Evolutionary conservation across 2,329 filamentous ascomycete species (phyloP).

Genomic region (Colletotrichum ledebouriae): DNA sequence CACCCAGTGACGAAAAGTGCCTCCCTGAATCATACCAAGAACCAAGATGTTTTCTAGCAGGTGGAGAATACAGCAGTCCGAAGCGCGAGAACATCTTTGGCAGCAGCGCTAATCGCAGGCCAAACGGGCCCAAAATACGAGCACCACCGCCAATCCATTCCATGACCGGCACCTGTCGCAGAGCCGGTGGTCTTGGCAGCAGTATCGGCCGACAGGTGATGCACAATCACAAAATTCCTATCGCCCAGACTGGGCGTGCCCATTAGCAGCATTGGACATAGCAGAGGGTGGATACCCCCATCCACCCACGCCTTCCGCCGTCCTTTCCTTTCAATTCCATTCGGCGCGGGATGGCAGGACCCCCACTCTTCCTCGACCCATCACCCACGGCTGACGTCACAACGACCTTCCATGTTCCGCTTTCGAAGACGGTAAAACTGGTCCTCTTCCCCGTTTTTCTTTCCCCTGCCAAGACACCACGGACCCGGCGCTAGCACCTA

Average conservation of each 20-base stretch:
- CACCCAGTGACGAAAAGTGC: constrained; percentile 20
- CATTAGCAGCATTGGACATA: too few species aligned
- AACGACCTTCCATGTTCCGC: constrained; percentile 22
- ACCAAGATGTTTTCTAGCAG: background rate
- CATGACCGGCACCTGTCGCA: constrained; percentile 32
- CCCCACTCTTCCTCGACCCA: constrained; percentile 31
- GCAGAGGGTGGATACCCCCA: background rate
- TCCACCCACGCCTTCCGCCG: background rate
- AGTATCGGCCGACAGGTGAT: background rate
- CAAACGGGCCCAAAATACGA: constrained; percentile 29
- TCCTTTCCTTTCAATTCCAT: constrained; percentile 8
- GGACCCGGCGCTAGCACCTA: constrained; percentile 34
- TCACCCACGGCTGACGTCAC: constrained; percentile 34
- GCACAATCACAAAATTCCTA: too few species aligned
- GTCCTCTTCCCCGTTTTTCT: constrained; percentile 30
- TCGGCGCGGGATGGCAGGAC: constrained; percentile 10
- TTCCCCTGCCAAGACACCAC: constrained; percentile 38
- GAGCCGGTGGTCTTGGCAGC: constrained; percentile 33
- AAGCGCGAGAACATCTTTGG: constrained; percentile 21
- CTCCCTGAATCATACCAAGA: background rate
- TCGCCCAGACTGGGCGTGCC: too few species aligned
- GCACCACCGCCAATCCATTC: constrained; percentile 38
- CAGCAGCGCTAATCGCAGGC: constrained; percentile 8
- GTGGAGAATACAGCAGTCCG: constrained; percentile 19
- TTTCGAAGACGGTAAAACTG: constrained; percentile 27